Evolutionary conservation across 352 stramenopile genomes (phyloP).

Genomic region (Pythium brachiatum): DNA sequence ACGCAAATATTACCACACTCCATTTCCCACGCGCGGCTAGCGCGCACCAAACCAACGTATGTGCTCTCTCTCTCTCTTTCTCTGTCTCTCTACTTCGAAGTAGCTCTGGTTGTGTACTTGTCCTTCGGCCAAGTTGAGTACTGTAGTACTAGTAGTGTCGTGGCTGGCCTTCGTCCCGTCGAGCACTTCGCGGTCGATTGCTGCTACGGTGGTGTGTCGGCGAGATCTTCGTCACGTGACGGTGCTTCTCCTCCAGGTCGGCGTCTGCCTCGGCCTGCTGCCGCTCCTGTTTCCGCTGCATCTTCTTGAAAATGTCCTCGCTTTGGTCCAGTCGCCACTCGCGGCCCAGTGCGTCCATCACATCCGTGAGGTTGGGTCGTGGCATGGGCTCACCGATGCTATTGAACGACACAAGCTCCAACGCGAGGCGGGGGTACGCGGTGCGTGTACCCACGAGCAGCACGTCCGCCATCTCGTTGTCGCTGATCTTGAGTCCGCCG

Average conservation of each 20-base stretch:
- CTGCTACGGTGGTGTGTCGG: background rate
- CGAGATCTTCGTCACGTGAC: background rate
- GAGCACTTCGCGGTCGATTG: background rate
- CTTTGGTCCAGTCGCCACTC: constrained; percentile 18
- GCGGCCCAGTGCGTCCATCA: constrained; percentile 16
- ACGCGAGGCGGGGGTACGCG: constrained; percentile 14
- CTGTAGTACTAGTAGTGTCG: background rate
- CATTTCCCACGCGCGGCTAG: background rate
- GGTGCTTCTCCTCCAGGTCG: background rate
- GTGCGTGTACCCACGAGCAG: constrained; percentile 17
- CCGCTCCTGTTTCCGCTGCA: background rate
- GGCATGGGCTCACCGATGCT: constrained; percentile 19
- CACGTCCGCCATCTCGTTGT: constrained; percentile 21
- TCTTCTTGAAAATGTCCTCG: background rate
- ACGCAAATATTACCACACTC: background rate
- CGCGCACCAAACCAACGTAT: background rate
- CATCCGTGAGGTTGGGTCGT: constrained; percentile 13
- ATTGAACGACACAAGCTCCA: constrained; percentile 16
- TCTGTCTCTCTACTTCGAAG: background rate
- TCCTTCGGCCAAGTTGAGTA: too few relatives aligned
- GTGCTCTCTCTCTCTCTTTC: background rate
- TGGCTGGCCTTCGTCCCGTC: background rate
- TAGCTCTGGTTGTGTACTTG: too few relatives aligned
- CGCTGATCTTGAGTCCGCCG: constrained; percentile 20
- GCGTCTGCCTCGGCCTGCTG: background rate